Percentiles rank a stretch among this genome's conserved stretches.
Conservation (phyloP, 345 rosid genomes). For the Murraya paniculata region DNA sequence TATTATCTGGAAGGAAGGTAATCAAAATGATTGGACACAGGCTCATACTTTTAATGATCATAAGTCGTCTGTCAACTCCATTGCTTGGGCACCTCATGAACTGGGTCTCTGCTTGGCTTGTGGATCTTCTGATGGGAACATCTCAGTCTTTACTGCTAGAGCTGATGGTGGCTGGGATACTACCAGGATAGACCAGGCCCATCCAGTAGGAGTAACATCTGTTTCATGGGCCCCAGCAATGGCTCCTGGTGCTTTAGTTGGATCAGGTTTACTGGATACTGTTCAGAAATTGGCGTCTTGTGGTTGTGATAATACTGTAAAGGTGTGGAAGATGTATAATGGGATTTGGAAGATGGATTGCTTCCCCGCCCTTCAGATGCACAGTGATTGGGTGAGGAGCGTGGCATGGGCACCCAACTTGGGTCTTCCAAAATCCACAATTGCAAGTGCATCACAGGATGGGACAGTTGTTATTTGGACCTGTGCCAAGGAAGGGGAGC, state of each 20-base stretch:
- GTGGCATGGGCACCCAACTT: constrained; percentile 29
- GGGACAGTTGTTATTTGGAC: constrained; percentile 26
- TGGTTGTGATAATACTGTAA: constrained; percentile 25
- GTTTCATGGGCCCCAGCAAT: constrained; percentile 26
- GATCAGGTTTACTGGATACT: constrained; percentile 13
- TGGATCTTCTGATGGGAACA: constrained; percentile 26
- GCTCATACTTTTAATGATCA: constrained; percentile 21
- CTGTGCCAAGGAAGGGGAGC: constrained; percentile 22
- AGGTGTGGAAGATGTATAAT: constrained; percentile 24
- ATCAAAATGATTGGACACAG: constrained; percentile 19
- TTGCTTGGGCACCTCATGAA: constrained; percentile 27
- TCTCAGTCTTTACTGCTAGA: constrained; percentile 15
- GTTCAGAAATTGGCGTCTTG: constrained; percentile 23
- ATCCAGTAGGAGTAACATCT: constrained; percentile 24
- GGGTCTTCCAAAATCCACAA: constrained; percentile 28
- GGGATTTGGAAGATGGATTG: constrained; percentile 28
- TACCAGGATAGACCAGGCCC: constrained; percentile 22
- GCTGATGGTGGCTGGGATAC: constrained; percentile 24
- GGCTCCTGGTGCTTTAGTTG: constrained; percentile 23
- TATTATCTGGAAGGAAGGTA: constrained; percentile 25
- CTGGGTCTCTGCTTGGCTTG: constrained; percentile 23
- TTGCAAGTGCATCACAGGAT: constrained; percentile 22
- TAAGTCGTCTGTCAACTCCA: constrained; percentile 19
- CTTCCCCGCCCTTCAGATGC: constrained; percentile 28
- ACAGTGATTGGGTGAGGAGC: constrained; percentile 24